phyloP scores from a whole-genome alignment of 2,329 filamentous ascomycete species.

The Fonsecaea erecta region DNA sequence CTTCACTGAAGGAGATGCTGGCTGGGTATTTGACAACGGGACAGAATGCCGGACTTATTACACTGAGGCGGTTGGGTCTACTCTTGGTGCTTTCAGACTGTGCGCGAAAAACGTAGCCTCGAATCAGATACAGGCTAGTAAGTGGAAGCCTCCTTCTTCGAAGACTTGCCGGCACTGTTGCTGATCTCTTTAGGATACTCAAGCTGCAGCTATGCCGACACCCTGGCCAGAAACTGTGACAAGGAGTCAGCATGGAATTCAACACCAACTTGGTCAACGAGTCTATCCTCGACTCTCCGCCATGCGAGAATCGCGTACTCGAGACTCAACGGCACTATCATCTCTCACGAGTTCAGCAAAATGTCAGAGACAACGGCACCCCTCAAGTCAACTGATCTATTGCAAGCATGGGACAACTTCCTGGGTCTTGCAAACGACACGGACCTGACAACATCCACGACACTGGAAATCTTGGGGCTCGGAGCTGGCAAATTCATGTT shows the following conservation, averaged over 20 bases:
- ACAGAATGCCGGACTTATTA: neutral
- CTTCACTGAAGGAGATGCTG: neutral
- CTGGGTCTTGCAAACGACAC: neutral
- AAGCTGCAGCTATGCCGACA: neutral
- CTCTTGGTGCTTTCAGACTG: neutral
- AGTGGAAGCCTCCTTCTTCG: neutral
- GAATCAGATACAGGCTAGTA: neutral
- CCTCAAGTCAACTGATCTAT: neutral
- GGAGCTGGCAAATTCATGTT: neutral
- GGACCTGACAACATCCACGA: neutral
- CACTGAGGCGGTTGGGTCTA: neutral
- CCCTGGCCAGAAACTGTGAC: neutral
- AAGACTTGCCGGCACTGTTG: neutral
- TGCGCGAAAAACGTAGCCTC: neutral
- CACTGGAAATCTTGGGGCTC: neutral
- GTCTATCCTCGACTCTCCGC: neutral
- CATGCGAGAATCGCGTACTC: neutral
- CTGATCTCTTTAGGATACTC: neutral
- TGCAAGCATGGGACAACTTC: neutral
- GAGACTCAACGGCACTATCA: neutral
- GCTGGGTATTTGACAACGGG: neutral
- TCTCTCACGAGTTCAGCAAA: neutral
- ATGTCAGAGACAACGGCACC: neutral
- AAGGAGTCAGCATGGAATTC: constrained; percentile 1
- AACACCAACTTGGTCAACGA: neutral